Evolutionary conservation across 2,329 filamentous ascomycete genomes (phyloP).

Genomic region (Boeremia lycopersici): DNA sequence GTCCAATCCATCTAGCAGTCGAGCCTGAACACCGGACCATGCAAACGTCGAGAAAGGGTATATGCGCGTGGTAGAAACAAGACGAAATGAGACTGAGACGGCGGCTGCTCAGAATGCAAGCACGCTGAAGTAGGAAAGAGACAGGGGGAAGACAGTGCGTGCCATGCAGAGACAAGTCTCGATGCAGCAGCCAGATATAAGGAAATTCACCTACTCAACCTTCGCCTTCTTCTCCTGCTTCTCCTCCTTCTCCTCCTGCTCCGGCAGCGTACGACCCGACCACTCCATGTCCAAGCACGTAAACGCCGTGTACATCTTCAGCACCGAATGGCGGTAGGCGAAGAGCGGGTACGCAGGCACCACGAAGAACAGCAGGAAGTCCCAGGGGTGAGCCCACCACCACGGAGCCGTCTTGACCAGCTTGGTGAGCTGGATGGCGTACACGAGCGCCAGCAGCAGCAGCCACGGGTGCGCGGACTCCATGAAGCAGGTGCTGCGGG

Average conservation of each 20-base stretch:
- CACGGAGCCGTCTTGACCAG: slow-evolving; percentile 30
- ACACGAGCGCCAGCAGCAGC: slow-evolving; percentile 8
- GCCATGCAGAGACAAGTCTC: too few relatives aligned
- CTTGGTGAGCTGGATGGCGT: slow-evolving; percentile 27
- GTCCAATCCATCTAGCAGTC: too few relatives aligned
- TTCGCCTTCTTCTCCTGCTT: too few relatives aligned
- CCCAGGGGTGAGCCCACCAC: slow-evolving; percentile 24
- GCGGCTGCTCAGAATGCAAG: too few relatives aligned
- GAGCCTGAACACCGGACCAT: too few relatives aligned
- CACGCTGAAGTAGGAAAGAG: too few relatives aligned
- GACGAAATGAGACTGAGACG: too few relatives aligned
- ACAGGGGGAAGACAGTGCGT: too few relatives aligned
- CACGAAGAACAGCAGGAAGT: slow-evolving; percentile 30
- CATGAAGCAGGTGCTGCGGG: slow-evolving; percentile 13
- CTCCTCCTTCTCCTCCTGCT: not conserved
- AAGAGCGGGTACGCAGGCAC: slow-evolving; percentile 27
- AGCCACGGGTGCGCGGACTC: not conserved
- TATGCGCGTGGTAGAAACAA: too few relatives aligned
- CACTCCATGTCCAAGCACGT: slow-evolving; percentile 25
- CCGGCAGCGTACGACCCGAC: slow-evolving; percentile 20
- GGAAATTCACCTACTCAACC: too few relatives aligned
- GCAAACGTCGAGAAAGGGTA: too few relatives aligned
- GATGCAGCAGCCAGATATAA: too few relatives aligned
- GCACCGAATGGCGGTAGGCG: slow-evolving; percentile 22
- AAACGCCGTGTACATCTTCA: slow-evolving; percentile 25